Conservation (phyloP, 1,284 basidiomycete species). For the Rugiboletus extremiorientalis region DNA sequence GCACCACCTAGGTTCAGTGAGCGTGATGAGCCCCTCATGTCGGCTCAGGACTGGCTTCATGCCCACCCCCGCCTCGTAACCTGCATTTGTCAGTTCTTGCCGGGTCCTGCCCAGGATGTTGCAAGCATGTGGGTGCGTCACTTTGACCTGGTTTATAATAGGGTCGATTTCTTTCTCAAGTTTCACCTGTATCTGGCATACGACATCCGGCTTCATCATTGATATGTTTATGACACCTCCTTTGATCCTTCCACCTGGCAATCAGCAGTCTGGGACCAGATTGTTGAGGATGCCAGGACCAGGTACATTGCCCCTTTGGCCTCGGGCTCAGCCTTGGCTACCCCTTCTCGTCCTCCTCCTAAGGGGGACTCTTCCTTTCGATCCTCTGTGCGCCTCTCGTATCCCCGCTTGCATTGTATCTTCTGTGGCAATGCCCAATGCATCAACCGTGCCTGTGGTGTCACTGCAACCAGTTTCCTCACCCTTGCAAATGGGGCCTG, state of each 20-base stretch:
- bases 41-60: not conserved
- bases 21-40: not conserved
- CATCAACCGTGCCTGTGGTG: not conserved
- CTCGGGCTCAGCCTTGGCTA: too few relatives aligned
- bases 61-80: not conserved
- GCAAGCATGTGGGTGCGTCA: constrained; percentile 6
- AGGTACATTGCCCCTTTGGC: too few relatives aligned
- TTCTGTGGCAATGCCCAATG: not conserved
- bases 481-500: not conserved
- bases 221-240: not conserved
- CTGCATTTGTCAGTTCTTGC: constrained; percentile 1
- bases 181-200: not conserved
- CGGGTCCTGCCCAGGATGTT: not conserved
- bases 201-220: not conserved
- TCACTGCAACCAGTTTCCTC: not conserved
- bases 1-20: not conserved
- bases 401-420: not conserved
- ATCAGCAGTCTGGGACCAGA: not conserved
- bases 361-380: not conserved
- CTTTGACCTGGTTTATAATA: not conserved
- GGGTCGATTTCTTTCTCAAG: not conserved
- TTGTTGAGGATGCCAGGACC: not conserved
- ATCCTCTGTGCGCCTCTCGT: too few relatives aligned
- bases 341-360: rapidly evolving
- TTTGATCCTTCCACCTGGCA: not conserved